These are phyloP conservation scores for Mortierella sp. DNA, from an alignment of 371 early-diverging fungal genomes.

Conservation along the genomic window DNA sequence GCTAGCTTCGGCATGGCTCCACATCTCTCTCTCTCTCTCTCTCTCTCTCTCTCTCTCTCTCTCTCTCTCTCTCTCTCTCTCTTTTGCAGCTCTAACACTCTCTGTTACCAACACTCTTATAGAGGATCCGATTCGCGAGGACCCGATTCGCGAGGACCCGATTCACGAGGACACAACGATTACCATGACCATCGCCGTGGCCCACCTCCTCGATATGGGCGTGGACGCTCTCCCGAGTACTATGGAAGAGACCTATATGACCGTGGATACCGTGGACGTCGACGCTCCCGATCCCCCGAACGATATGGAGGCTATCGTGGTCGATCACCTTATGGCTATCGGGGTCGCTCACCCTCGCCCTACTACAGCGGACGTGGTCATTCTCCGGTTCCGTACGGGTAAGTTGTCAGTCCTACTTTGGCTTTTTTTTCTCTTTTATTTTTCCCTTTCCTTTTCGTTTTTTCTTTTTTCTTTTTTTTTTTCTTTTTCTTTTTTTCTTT, in stretches of 20 bases:
- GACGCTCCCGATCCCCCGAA: slow-evolving; percentile 37
- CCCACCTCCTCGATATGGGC: slow-evolving; percentile 37
- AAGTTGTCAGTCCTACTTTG: slow-evolving; percentile 6
- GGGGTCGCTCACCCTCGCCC: slow-evolving; percentile 5
- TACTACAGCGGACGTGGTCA: slow-evolving; percentile 53
- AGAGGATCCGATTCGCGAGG: too few species aligned
- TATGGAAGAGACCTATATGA: slow-evolving; percentile 18
- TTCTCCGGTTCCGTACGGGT: slow-evolving; percentile 47
- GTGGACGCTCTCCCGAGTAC: slow-evolving; percentile 27
- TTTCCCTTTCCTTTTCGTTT: slow-evolving; percentile 39
- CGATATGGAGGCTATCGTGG: slow-evolving; percentile 19
- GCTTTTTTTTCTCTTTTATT: slow-evolving; percentile 50
- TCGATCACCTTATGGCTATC: slow-evolving; percentile 24
- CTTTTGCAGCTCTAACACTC: too few species aligned
- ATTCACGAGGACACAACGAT: slow-evolving; percentile 24
- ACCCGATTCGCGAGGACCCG: too few species aligned
- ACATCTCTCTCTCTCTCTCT: too few species aligned
- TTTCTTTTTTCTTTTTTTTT: slow-evolving; percentile 55
- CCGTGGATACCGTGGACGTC: slow-evolving; percentile 22
- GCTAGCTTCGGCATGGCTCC: too few species aligned
- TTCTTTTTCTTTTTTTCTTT: slow-evolving; percentile 21
- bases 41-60: too few species aligned
- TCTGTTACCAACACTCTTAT: too few species aligned
- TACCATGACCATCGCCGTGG: slow-evolving; percentile 38
- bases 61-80: too few species aligned